Conservation (phyloP, 176 grass and related monocot genomes). For the Musa troglodytarum region DNA sequence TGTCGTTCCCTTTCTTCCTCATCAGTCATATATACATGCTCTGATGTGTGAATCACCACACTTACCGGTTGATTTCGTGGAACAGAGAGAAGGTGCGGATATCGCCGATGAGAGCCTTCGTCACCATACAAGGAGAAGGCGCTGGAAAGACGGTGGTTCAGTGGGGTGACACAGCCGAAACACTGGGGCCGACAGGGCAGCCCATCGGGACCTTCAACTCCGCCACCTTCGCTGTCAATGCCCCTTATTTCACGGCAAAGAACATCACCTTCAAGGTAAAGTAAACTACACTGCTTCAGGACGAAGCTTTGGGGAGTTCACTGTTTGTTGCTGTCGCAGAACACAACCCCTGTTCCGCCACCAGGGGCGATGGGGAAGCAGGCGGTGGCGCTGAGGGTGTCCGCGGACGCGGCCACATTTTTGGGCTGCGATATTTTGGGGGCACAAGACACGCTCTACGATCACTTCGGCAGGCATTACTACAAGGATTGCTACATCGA, state of each 20-base stretch:
- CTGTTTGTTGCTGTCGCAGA: slow-evolving; percentile 22
- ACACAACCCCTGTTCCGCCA: slow-evolving; percentile 66
- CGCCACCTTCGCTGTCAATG: slow-evolving; percentile 87
- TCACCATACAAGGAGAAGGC: slow-evolving; percentile 77
- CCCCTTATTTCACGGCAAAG: slow-evolving; percentile 82
- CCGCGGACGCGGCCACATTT: slow-evolving; percentile 79
- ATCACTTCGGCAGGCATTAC: slow-evolving; percentile 76
- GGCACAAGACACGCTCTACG: slow-evolving; percentile 92
- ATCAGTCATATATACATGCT: not conserved
- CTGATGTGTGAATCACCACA: not conserved
- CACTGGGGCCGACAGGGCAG: slow-evolving; percentile 40
- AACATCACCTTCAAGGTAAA: slow-evolving; percentile 91
- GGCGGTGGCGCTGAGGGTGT: slow-evolving; percentile 75
- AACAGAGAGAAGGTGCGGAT: slow-evolving; percentile 88
- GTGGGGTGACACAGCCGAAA: slow-evolving; percentile 76
- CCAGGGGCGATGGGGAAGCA: slow-evolving; percentile 74
- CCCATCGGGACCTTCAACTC: slow-evolving; percentile 73
- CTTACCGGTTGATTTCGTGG: not conserved
- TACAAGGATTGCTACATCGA: slow-evolving; percentile 98
- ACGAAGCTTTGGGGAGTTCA: no score
- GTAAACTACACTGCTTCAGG: no score
- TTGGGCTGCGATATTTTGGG: slow-evolving; percentile 74
- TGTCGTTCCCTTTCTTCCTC: not conserved
- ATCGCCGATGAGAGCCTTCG: slow-evolving; percentile 60
- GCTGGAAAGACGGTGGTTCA: slow-evolving; percentile 66